These are phyloP conservation scores for Pichia insulana DNA, from an alignment of 805 yeast species.

Conservation along the genomic window DNA sequence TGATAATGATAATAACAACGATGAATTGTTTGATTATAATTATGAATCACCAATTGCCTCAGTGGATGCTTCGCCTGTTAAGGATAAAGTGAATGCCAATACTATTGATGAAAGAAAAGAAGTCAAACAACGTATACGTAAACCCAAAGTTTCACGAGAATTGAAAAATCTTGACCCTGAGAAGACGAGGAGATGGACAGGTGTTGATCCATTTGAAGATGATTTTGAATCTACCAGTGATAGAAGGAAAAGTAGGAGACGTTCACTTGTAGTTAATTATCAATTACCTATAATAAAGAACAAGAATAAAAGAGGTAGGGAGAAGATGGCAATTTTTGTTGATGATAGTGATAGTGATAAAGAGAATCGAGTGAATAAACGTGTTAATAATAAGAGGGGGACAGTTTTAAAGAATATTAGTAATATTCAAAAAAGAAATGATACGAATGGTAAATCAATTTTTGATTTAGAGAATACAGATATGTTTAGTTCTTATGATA, in stretches of 20 bases:
- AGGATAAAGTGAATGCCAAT: slow-evolving; percentile 9
- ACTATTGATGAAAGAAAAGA: slow-evolving; percentile 23
- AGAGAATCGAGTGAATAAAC: slow-evolving; percentile 9
- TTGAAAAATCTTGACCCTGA: slow-evolving; percentile 32
- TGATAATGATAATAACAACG: too few relatives aligned
- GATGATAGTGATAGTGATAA: slow-evolving; percentile 9
- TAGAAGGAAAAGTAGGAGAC: slow-evolving; percentile 31
- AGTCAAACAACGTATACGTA: neutral
- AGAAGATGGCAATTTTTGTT: slow-evolving; percentile 1
- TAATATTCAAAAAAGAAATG: neutral
- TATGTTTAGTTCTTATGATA: slow-evolving; percentile 2
- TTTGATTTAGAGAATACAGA: slow-evolving; percentile 9
- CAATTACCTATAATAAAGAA: slow-evolving; percentile 57
- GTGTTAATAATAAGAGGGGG: neutral
- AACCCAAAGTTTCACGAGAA: slow-evolving; percentile 24
- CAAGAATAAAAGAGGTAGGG: slow-evolving; percentile 48
- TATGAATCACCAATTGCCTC: neutral
- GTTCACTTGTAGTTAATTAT: slow-evolving; percentile 49
- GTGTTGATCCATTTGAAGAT: slow-evolving; percentile 22
- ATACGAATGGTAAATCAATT: slow-evolving; percentile 1
- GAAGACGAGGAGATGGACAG: slow-evolving; percentile 14
- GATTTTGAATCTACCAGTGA: slow-evolving; percentile 6
- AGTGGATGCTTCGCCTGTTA: too few relatives aligned
- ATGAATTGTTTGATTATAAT: too few relatives aligned
- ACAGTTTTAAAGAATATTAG: slow-evolving; percentile 5